Conservation (phyloP, 805 yeast species). For the Candida khao-thaluensis region DNA sequence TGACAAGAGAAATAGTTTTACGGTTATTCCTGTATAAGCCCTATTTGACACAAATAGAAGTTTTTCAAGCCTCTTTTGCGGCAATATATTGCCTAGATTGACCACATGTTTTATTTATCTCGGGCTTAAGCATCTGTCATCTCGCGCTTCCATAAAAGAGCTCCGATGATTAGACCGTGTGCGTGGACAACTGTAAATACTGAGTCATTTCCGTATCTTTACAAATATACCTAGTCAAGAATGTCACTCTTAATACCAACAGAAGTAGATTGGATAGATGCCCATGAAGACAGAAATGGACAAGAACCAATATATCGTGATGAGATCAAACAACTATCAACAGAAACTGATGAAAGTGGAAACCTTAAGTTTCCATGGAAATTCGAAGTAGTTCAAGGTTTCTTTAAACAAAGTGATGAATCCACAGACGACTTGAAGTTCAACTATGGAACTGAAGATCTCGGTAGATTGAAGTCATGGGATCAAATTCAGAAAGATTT, state of each 20-base stretch:
- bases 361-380: constrained; percentile 37
- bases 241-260: constrained; percentile 31
- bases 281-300: constrained; percentile 26
- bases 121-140: no score
- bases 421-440: constrained; percentile 47
- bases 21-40: no score
- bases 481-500: constrained; percentile 30
- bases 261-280: constrained; percentile 30
- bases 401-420: constrained; percentile 49
- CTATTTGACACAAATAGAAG: no score
- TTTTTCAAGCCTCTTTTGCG: no score
- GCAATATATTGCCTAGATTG: no score
- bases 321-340: constrained; percentile 10
- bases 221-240: constrained; percentile 5
- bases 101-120: no score
- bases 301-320: constrained; percentile 17
- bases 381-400: constrained; percentile 49
- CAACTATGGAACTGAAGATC: constrained; percentile 40
- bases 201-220: no score
- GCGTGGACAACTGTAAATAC: no score
- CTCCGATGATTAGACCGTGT: no score
- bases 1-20: no score
- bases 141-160: no score
- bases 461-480: constrained; percentile 49
- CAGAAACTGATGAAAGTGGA: constrained; percentile 19